A percentile compares a stretch with the other conserved stretches of the same genome.
Evolutionary conservation across 78 protist species (phyloP).

Genomic region (Dictyostelium purpureum): DNA sequence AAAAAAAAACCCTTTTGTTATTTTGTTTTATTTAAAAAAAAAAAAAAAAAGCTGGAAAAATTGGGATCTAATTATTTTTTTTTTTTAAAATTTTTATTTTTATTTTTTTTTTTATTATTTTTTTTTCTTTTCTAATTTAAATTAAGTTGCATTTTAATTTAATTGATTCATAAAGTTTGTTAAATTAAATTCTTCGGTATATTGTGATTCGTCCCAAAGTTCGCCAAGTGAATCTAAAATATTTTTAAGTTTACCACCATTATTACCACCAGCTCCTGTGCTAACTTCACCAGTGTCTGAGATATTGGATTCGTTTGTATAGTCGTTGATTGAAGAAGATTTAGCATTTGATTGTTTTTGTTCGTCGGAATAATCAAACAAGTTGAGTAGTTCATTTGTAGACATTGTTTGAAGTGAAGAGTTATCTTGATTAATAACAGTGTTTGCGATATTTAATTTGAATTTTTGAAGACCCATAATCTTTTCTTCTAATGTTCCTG

Average conservation of each 20-base stretch:
- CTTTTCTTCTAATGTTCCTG: slow-evolving; percentile 94
- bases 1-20: not conserved
- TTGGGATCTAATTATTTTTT: not conserved
- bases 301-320: not conserved
- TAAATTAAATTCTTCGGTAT: slow-evolving; percentile 70
- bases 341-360: not conserved
- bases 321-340: not conserved
- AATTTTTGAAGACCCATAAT: slow-evolving; percentile 96
- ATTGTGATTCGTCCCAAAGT: slow-evolving; percentile 82
- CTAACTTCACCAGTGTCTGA: slow-evolving; percentile 28
- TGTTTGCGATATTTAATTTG: slow-evolving; percentile 90
- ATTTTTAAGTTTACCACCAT: slow-evolving; percentile 42
- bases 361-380: slow-evolving; percentile 51
- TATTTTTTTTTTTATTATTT: not conserved
- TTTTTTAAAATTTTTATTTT: not conserved
- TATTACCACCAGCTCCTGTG: not conserved
- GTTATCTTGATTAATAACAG: slow-evolving; percentile 92
- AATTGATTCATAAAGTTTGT: slow-evolving; percentile 32
- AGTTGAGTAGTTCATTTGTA: slow-evolving; percentile 62
- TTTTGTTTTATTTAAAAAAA: not conserved
- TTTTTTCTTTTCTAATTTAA: not conserved
- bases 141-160: not conserved
- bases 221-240: slow-evolving; percentile 62
- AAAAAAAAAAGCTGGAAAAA: not conserved
- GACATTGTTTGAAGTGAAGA: slow-evolving; percentile 81